Conservation (phyloP, 345 rosid genomes). For the Cochlearia excelsa region DNA sequence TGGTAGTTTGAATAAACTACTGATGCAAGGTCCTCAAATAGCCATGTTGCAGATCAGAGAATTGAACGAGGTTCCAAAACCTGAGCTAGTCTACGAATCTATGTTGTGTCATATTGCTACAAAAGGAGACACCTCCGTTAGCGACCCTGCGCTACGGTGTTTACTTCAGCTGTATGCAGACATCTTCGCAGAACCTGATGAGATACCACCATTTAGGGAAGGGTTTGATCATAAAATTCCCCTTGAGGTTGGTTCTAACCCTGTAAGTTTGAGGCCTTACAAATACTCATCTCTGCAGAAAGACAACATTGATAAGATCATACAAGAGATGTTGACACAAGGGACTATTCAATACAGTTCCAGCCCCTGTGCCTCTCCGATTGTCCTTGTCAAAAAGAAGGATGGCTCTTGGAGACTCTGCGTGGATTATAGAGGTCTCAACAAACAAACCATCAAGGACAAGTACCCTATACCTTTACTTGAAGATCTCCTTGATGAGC, state of each 20-base stretch:
- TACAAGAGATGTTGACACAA: neutral
- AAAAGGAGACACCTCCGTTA: no score
- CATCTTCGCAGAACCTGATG: neutral
- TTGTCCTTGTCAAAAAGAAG: neutral
- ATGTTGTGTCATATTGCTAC: no score
- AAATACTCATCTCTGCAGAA: neutral
- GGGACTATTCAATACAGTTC: neutral
- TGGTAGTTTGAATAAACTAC: no score
- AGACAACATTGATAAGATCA: neutral
- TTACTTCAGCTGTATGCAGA: neutral
- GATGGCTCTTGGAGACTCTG: neutral
- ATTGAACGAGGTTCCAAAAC: no score
- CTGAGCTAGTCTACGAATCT: no score
- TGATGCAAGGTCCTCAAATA: no score
- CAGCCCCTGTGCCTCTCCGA: neutral
- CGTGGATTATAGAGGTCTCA: neutral
- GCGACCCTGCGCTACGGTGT: no score
- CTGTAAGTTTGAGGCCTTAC: neutral
- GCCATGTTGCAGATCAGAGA: no score
- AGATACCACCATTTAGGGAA: neutral
- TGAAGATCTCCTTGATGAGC: neutral
- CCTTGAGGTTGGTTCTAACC: neutral
- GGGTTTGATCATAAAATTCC: neutral
- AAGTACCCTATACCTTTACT: neutral
- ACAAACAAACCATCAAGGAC: neutral